Conservation (phyloP, 495 filamentous ascomycete species). For the Penicillium riverlandense region DNA sequence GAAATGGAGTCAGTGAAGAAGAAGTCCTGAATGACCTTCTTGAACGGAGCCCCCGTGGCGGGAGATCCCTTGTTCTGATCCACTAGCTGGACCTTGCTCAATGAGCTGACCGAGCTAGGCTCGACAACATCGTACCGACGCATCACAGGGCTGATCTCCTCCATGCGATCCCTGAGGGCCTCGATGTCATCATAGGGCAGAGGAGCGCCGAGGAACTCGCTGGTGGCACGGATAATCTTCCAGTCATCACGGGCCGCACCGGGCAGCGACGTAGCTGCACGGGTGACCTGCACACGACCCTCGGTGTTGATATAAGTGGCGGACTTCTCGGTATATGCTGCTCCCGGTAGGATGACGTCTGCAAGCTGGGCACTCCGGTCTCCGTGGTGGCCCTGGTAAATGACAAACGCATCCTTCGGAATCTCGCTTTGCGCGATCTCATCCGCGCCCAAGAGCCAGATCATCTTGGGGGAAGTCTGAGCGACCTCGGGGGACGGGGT, state of each 20-base stretch:
- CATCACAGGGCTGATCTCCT: conserved; percentile 84
- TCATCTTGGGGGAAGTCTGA: conserved; percentile 78
- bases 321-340: conserved; percentile 95
- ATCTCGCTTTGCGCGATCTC: conserved; percentile 75
- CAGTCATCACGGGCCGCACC: conserved; percentile 92
- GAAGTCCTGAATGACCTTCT: conserved; percentile 85
- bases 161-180: conserved; percentile 82
- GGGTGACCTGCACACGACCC: conserved; percentile 86
- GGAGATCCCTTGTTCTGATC: conserved; percentile 89
- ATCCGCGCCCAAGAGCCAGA: conserved; percentile 96
- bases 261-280: conserved; percentile 75
- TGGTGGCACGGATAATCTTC: conserved; percentile 92
- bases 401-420: conserved; percentile 88
- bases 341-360: conserved; percentile 88
- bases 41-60: conserved; percentile 58
- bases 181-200: conserved; percentile 92
- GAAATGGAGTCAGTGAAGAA: conserved; percentile 96
- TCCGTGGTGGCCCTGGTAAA: conserved; percentile 98
- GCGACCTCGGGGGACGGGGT: conserved; percentile 71
- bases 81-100: conserved; percentile 87
- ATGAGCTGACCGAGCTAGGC: conserved; percentile 55
- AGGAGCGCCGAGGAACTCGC: conserved; percentile 81
- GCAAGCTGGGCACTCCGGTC: conserved; percentile 88
- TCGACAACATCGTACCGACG: conserved; percentile 88
- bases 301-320: conserved; percentile 97